These are phyloP conservation scores for Yamadazyma membranifaciens DNA, from an alignment of 1,139 yeast species.

Conservation along the genomic window DNA sequence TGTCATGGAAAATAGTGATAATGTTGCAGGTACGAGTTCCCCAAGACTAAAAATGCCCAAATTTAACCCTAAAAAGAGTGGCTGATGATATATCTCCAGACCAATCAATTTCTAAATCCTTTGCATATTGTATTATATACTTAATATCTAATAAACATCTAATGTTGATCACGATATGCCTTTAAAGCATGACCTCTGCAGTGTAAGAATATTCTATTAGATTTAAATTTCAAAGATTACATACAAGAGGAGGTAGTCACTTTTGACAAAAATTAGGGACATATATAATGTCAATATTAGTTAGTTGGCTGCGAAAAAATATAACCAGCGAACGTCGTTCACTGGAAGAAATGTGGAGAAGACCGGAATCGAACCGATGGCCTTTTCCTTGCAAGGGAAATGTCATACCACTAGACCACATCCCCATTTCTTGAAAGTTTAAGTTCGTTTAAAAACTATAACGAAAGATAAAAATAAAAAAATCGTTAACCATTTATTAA, in stretches of 20 bases:
- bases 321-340: neutral
- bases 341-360: constrained; percentile 45
- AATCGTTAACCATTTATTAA: too few relatives aligned
- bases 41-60: constrained; percentile 2
- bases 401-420: constrained; percentile 77
- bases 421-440: constrained; percentile 37
- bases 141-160: neutral
- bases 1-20: constrained; percentile 18
- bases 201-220: too few relatives aligned
- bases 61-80: too few relatives aligned
- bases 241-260: neutral
- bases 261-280: neutral
- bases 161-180: too few relatives aligned
- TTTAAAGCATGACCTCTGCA: too few relatives aligned
- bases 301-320: too few relatives aligned
- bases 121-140: too few relatives aligned
- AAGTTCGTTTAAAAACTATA: neutral
- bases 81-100: too few relatives aligned
- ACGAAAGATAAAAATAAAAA: neutral
- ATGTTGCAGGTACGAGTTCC: constrained; percentile 18
- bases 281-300: constrained; percentile 2
- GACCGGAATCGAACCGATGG: constrained; percentile 68
- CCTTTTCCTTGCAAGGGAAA: constrained; percentile 67
- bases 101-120: too few relatives aligned
- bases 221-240: too few relatives aligned